These are phyloP conservation scores for Mycena latifolia DNA, from an alignment of 768 basidiomycete species.

Conservation along the genomic window DNA sequence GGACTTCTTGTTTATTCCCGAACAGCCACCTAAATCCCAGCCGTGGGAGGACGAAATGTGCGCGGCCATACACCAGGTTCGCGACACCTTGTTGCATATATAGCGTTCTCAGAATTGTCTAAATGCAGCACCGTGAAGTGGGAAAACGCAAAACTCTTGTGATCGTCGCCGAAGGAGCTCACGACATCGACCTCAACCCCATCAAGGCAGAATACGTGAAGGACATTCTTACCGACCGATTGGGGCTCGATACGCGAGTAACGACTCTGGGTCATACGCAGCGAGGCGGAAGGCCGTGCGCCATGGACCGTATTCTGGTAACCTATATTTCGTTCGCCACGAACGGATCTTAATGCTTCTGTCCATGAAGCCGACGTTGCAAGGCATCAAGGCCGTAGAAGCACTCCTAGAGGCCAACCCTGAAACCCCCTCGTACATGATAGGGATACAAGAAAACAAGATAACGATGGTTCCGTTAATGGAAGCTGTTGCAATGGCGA, in stretches of 20 bases:
- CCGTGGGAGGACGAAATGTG: constrained; percentile 97
- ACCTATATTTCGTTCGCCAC: constrained; percentile 37
- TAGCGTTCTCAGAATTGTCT: not conserved
- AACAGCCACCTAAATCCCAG: constrained; percentile 81
- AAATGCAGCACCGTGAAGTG: constrained; percentile 81
- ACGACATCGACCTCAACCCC: constrained; percentile 89
- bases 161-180: constrained; percentile 97
- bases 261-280: constrained; percentile 98
- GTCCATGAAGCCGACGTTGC: constrained; percentile 84
- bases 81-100: constrained; percentile 39
- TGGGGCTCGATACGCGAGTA: constrained; percentile 95
- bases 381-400: constrained; percentile 94
- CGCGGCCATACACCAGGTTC: constrained; percentile 79
- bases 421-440: constrained; percentile 96
- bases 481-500: constrained; percentile 92
- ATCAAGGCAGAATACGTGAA: constrained; percentile 94
- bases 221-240: constrained; percentile 84
- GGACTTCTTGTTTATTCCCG: constrained; percentile 98
- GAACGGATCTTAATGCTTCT: not conserved
- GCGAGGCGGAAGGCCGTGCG: constrained; percentile 94
- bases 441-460: constrained; percentile 95
- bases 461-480: constrained; percentile 91
- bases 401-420: constrained; percentile 89
- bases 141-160: constrained; percentile 99
- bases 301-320: constrained; percentile 92